Percentiles rank a stretch among this genome's conserved stretches.
These are phyloP conservation scores for Sphenostylis stenocarpa DNA, from an alignment of 306 rosid species.

Conservation along the genomic window DNA sequence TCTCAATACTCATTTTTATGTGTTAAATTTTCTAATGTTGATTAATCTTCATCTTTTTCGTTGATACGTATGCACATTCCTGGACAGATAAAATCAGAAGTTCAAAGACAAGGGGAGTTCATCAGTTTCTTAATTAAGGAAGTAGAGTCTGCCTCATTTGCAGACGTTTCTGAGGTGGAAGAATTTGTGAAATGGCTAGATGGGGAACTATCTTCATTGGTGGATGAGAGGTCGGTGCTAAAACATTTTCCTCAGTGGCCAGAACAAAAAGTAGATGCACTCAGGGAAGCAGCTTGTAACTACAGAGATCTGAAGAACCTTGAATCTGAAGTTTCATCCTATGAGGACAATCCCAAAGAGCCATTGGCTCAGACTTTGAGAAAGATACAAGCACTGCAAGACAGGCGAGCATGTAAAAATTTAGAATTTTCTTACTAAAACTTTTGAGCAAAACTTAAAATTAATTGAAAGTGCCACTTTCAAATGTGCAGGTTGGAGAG, in stretches of 20 bases:
- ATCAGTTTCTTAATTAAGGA: constrained; percentile 59
- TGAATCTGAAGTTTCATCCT: constrained; percentile 56
- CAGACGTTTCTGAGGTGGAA: constrained; percentile 68
- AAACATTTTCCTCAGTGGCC: constrained; percentile 93
- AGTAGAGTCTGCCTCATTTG: constrained; percentile 58
- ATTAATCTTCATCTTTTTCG: neutral
- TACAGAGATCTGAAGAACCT: constrained; percentile 74
- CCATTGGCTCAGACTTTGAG: constrained; percentile 50
- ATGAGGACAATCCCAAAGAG: constrained; percentile 70
- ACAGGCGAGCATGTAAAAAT: constrained; percentile 88
- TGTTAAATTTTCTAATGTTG: neutral
- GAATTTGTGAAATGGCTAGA: constrained; percentile 82
- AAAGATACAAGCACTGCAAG: constrained; percentile 83
- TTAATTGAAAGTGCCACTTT: constrained; percentile 8
- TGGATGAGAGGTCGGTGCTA: constrained; percentile 83
- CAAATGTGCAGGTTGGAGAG: constrained; percentile 69
- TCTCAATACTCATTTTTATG: neutral
- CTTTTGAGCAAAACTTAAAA: neutral
- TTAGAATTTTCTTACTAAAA: neutral
- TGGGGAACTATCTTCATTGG: constrained; percentile 66
- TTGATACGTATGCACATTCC: constrained; percentile 19
- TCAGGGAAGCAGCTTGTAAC: constrained; percentile 84
- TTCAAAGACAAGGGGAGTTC: constrained; percentile 73
- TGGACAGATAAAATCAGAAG: constrained; percentile 79
- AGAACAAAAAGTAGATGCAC: constrained; percentile 79